Percentiles rank a stretch among this genome's conserved stretches.
Conservation (phyloP, 2,329 filamentous ascomycete genomes). For the Fusarium verticillioides region DNA sequence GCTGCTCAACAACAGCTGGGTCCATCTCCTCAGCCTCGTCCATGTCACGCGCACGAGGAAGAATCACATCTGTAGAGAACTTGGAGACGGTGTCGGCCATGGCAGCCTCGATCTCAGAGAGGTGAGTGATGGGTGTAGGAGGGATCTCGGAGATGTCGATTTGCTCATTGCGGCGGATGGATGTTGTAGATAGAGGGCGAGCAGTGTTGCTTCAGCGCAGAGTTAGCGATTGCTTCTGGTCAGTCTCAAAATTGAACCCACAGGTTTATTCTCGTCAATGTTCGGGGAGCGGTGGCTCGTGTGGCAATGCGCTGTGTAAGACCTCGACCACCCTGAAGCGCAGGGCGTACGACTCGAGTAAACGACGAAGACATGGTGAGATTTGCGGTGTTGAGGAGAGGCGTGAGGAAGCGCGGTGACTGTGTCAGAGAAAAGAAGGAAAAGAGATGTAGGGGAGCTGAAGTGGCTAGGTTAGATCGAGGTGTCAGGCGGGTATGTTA, state of each 20-base stretch:
- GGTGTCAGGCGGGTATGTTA: conserved; percentile 20
- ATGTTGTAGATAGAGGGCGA: conserved; percentile 70
- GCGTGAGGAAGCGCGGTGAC: background rate
- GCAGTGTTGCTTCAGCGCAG: conserved; percentile 44
- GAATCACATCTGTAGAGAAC: conserved; percentile 88
- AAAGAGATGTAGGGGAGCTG: background rate
- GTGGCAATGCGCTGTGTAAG: conserved; percentile 46
- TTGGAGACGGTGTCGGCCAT: conserved; percentile 92
- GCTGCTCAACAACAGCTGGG: conserved; percentile 83
- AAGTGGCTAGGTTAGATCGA: conserved; percentile 1
- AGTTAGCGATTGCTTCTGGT: background rate
- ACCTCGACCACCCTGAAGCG: conserved; percentile 57
- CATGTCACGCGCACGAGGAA: conserved; percentile 95
- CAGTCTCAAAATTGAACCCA: conserved; percentile 31
- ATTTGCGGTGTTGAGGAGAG: background rate
- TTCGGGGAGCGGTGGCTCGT: conserved; percentile 34
- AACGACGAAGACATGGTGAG: conserved; percentile 57
- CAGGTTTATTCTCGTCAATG: conserved; percentile 41
- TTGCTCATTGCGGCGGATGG: conserved; percentile 58
- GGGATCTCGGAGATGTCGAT: conserved; percentile 79
- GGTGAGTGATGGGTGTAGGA: conserved; percentile 91
- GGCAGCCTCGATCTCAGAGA: conserved; percentile 88
- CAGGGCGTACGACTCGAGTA: conserved; percentile 62
- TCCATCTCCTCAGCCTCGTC: conserved; percentile 98
- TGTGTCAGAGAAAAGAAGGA: background rate